Percentiles rank a stretch among this genome's conserved stretches.
Evolutionary conservation across 116 monocot genomes (phyloP).

Genomic region (Posidonia oceanica): DNA sequence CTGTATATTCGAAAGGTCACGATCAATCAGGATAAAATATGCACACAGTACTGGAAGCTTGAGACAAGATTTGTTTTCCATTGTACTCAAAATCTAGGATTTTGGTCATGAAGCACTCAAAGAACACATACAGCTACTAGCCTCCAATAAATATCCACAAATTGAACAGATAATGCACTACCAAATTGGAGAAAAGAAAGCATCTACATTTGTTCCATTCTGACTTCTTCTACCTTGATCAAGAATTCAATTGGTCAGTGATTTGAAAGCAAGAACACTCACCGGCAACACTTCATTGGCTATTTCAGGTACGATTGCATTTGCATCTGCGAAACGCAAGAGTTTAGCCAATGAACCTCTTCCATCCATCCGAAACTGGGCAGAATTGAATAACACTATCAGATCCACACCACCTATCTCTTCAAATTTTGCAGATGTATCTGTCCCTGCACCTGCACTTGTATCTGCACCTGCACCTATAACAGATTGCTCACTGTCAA

Average conservation of each 20-base stretch:
- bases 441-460: conserved; percentile 99
- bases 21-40: no score
- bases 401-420: conserved; percentile 93
- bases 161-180: no score
- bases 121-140: no score
- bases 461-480: conserved; percentile 97
- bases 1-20: conserved; percentile 14
- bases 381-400: conserved; percentile 86
- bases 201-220: no score
- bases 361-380: conserved; percentile 90
- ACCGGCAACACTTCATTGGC: conserved; percentile 93
- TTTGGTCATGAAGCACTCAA: no score
- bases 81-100: no score
- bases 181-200: no score
- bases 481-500: conserved; percentile 53
- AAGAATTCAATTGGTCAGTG: no score
- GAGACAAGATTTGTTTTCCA: no score
- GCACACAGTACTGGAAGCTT: no score
- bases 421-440: conserved; percentile 96
- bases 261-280: conserved; percentile 13
- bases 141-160: no score
- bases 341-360: conserved; percentile 88
- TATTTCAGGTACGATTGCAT: conserved; percentile 91
- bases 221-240: no score
- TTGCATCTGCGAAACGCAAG: conserved; percentile 96